Conservation (phyloP, 1,284 basidiomycete genomes). For the Vanrija humicola region DNA sequence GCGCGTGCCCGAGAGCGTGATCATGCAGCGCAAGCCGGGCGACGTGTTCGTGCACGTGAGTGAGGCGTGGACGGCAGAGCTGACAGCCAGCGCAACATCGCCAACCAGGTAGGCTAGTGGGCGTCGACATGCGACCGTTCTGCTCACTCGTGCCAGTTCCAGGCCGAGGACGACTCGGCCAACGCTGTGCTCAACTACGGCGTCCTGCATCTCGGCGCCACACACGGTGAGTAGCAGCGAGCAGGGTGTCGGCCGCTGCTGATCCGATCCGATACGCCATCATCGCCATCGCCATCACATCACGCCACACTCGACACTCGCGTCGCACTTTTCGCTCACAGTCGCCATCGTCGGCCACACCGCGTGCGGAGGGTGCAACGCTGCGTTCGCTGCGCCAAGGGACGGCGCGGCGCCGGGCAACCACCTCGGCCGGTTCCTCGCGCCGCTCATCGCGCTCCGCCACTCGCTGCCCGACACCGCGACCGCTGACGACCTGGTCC, state of each 20-base stretch:
- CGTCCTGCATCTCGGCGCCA: constrained; percentile 69
- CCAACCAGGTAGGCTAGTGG: constrained; percentile 53
- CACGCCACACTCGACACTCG: neutral
- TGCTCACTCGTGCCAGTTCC: constrained; percentile 9
- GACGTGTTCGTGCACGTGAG: constrained; percentile 62
- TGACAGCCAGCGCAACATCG: constrained; percentile 55
- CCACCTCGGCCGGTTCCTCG: constrained; percentile 66
- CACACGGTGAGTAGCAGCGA: constrained; percentile 60
- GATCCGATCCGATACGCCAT: too few species aligned
- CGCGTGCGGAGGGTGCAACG: constrained; percentile 68
- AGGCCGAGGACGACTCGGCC: constrained; percentile 47
- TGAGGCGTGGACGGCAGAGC: constrained; percentile 1
- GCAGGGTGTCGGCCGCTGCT: too few species aligned
- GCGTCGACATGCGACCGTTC: neutral
- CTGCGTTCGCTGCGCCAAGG: constrained; percentile 53
- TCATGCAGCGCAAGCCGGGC: constrained; percentile 54
- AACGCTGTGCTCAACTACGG: constrained; percentile 77
- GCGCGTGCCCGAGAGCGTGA: constrained; percentile 44
- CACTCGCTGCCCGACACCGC: constrained; percentile 53
- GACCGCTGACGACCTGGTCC: constrained; percentile 60
- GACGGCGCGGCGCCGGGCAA: constrained; percentile 43
- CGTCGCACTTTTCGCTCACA: constrained; percentile 32
- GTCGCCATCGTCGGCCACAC: constrained; percentile 79
- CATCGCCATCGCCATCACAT: neutral
- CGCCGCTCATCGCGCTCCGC: constrained; percentile 62